Conservation (phyloP, 805 yeast species). For the Teunomyces tritomae region DNA sequence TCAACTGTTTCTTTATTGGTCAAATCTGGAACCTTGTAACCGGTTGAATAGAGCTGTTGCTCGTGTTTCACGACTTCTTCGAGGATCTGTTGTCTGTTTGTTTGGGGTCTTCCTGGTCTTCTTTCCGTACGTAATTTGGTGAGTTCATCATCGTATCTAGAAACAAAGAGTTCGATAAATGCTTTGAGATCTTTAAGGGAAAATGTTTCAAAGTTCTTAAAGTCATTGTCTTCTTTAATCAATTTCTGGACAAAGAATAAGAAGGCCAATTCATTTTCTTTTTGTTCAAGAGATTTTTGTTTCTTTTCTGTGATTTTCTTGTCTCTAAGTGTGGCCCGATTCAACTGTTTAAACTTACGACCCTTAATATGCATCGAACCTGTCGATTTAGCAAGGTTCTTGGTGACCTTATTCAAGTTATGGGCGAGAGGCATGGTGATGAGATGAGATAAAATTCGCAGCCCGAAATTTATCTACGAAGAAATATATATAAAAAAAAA, state of each 20-base stretch:
- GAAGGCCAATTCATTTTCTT: slow-evolving; percentile 58
- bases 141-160: slow-evolving; percentile 75
- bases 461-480: too few species aligned
- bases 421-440: slow-evolving; percentile 64
- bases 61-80: slow-evolving; percentile 65
- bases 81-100: slow-evolving; percentile 64
- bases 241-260: slow-evolving; percentile 57
- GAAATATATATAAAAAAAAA: too few species aligned
- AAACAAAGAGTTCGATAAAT: slow-evolving; percentile 59
- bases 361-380: slow-evolving; percentile 81
- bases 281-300: slow-evolving; percentile 53
- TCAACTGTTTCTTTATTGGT: slow-evolving; percentile 57
- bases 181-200: slow-evolving; percentile 56
- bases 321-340: slow-evolving; percentile 85
- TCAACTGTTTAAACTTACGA: slow-evolving; percentile 78
- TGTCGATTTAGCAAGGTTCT: slow-evolving; percentile 53
- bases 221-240: slow-evolving; percentile 32
- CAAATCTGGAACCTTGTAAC: slow-evolving; percentile 71
- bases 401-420: slow-evolving; percentile 61
- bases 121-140: slow-evolving; percentile 57
- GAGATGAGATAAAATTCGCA: not conserved
- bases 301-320: slow-evolving; percentile 63
- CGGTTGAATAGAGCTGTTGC: slow-evolving; percentile 58
- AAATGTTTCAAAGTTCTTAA: slow-evolving; percentile 39
- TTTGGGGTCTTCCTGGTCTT: slow-evolving; percentile 85